Conservation (phyloP, 345 rosid species). For the Populus deltoides region DNA sequence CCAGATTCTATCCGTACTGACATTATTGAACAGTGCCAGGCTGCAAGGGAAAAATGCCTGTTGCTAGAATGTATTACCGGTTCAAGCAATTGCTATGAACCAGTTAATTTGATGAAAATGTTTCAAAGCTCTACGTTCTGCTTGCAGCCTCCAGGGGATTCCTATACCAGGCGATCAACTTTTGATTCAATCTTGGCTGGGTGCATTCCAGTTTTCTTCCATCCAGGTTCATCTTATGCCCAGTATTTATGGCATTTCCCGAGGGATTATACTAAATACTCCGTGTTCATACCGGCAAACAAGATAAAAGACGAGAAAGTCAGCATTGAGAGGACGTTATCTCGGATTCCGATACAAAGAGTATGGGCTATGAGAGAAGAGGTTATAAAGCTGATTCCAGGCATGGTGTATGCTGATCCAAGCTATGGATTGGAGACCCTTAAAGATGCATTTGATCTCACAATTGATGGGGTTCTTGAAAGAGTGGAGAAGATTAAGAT, state of each 20-base stretch:
- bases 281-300: conserved; percentile 54
- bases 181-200: conserved; percentile 81
- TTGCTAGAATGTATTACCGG: conserved; percentile 25
- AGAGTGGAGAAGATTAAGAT: conserved; percentile 45
- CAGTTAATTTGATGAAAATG: conserved; percentile 46
- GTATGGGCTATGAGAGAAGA: conserved; percentile 53
- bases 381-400: conserved; percentile 59
- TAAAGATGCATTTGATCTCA: conserved; percentile 75
- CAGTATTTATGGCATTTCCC: conserved; percentile 87
- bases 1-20: conserved; percentile 51
- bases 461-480: conserved; percentile 59
- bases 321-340: conserved; percentile 49
- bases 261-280: conserved; percentile 49
- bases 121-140: conserved; percentile 66
- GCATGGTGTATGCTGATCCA: conserved; percentile 60
- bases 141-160: conserved; percentile 80
- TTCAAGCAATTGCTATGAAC: conserved; percentile 26
- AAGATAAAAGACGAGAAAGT: conserved; percentile 35
- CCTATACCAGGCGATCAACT: conserved; percentile 71
- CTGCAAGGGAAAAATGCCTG: conserved; percentile 57
- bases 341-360: conserved; percentile 34
- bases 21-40: conserved; percentile 59
- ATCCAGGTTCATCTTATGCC: conserved; percentile 77
- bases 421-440: conserved; percentile 36
- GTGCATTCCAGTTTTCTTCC: conserved; percentile 90